phyloP scores from a whole-genome alignment of 495 filamentous ascomycete genomes.

The Delitschia confertaspora region DNA sequence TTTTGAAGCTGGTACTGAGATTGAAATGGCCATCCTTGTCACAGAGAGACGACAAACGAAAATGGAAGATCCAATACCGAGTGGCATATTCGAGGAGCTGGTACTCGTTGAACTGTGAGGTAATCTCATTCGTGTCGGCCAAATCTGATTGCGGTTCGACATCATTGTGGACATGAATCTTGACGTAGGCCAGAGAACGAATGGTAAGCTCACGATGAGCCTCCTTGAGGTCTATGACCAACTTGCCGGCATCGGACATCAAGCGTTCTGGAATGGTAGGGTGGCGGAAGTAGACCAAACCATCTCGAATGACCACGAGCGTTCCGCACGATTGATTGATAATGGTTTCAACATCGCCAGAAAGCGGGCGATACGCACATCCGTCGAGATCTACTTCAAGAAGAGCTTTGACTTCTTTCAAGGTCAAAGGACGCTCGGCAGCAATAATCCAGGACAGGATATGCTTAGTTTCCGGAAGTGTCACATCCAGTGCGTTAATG shows the following conservation, averaged over 20 bases:
- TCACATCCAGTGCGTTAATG: conserved; percentile 27
- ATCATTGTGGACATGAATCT: conserved; percentile 17
- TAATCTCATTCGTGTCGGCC: conserved; percentile 11
- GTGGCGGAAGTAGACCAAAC: conserved; percentile 50
- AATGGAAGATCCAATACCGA: conserved; percentile 52
- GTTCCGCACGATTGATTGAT: conserved; percentile 28
- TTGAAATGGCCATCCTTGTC: conserved; percentile 38
- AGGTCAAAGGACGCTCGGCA: conserved; percentile 45
- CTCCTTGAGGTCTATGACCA: conserved; percentile 40
- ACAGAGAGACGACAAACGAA: conserved; percentile 44
- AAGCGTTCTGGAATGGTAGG: conserved; percentile 40
- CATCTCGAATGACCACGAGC: conserved; percentile 31
- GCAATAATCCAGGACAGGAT: conserved; percentile 49
- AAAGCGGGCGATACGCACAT: conserved; percentile 29
- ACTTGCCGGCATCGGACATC: conserved; percentile 32
- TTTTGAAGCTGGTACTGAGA: conserved; percentile 42
- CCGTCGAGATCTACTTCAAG: conserved; percentile 40
- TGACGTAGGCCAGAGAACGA: conserved; percentile 44
- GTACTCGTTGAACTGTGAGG: conserved; percentile 43
- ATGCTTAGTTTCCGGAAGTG: conserved; percentile 13
- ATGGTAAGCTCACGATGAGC: conserved; percentile 48
- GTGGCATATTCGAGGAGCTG: conserved; percentile 49
- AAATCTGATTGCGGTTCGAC: conserved; percentile 15
- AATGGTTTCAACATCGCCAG: conserved; percentile 29
- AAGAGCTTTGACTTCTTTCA: conserved; percentile 47